These are phyloP conservation scores for Xylariaceae sp. DNA, from an alignment of 2,329 filamentous ascomycete genomes.

Conservation along the genomic window DNA sequence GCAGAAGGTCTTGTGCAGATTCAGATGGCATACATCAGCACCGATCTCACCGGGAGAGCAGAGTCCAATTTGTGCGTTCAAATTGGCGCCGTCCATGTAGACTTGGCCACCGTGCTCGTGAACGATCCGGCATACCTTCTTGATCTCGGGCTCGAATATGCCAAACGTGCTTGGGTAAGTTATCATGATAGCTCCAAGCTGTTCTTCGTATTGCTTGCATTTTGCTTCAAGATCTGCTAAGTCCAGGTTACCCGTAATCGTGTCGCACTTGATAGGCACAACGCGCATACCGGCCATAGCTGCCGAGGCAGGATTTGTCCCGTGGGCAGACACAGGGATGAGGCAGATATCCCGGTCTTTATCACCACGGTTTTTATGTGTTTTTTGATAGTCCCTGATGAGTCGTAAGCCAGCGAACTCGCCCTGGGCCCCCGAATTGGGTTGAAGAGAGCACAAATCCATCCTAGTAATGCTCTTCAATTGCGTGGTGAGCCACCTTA, in stretches of 20 bases:
- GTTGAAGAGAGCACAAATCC: conserved; percentile 85
- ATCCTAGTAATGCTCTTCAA: conserved; percentile 86
- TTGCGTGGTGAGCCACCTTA: conserved; percentile 67
- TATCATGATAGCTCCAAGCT: conserved; percentile 92
- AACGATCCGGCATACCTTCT: conserved; percentile 81
- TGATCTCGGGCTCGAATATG: conserved; percentile 89
- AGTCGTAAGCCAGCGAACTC: conserved; percentile 89
- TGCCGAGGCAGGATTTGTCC: conserved; percentile 92
- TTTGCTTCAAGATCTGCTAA: conserved; percentile 83
- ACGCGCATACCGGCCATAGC: conserved; percentile 97
- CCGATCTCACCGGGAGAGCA: conserved; percentile 95
- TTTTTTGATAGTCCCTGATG: conserved; percentile 82
- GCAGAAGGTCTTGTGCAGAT: conserved; percentile 98
- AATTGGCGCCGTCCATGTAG: conserved; percentile 98
- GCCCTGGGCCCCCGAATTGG: conserved; percentile 94
- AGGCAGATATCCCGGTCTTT: conserved; percentile 87
- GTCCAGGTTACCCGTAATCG: conserved; percentile 85
- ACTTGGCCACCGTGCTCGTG: conserved; percentile 89
- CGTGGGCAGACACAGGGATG: conserved; percentile 93
- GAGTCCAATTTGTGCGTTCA: conserved; percentile 96
- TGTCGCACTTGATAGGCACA: conserved; percentile 88
- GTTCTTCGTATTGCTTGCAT: conserved; percentile 82
- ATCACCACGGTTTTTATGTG: conserved; percentile 56
- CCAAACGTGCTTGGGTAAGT: conserved; percentile 96
- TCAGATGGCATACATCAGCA: conserved; percentile 94